Evolutionary conservation across 2,329 filamentous ascomycete genomes (phyloP), one percentile per base, ranked within the genome.

Genomic region (Clarireedia homoeocarpa): DNA sequence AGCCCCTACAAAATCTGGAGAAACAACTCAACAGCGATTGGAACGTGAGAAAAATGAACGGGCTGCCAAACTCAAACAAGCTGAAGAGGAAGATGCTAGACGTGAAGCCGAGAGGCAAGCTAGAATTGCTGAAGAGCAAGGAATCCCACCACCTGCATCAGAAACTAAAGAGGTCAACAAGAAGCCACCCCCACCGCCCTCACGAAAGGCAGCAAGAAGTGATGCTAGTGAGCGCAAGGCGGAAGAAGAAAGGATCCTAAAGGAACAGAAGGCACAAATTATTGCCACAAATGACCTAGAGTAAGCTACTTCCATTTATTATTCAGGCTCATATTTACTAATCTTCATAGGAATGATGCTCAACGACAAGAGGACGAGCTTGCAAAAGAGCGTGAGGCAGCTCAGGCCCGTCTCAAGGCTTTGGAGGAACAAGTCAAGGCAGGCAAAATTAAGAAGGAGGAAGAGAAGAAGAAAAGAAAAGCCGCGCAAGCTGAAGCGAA

Each of bases 371-470:
- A 96, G 70, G 83, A 88, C 27, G 91, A 95, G 58, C 79, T 96
- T 55, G 83, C 82, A 34, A 83, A 80, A 63, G 91, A 96, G 72
- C 86, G 86, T 53, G 83, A 91, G 66, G 90, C 88, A 53, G 85
- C 91, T 42, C 84, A 88, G 64, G 88, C 88, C 60, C 89, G 91
- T 51, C 80, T 97, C 24, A 89, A 85, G 69, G 91, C 90, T 15
- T 81, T 99, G 7, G 91, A 99, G 72, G 91, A 97, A 70, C 91
- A 96, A 71, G 91, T 97, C 52, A 86, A 85, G 61, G 89, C 91
- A 69, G 90, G 91, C 66, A 99, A 97, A 75, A 75, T 97, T 52
- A 92, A 90, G 77, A 97, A 96, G 73, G 88, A 95, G 63, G 94
- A 99, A 71, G 94, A 96, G 74, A 96, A 95, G 77, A 89, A 86